phyloP scores from a whole-genome alignment of 768 basidiomycete genomes.

The Scleroderma citrinum region DNA sequence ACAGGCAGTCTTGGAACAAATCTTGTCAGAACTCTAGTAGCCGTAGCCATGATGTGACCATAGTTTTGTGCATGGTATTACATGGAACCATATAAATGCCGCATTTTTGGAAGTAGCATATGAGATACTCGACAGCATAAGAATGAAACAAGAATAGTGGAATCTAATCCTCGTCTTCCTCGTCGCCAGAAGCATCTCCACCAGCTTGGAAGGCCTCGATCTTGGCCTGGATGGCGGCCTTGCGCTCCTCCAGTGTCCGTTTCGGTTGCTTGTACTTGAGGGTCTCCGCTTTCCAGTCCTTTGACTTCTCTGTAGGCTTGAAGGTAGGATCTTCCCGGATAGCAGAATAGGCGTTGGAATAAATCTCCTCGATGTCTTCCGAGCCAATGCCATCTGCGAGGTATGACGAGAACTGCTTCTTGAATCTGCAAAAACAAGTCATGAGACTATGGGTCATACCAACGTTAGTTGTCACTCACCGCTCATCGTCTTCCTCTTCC shows the following conservation, averaged over 20 bases:
- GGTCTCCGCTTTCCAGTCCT: constrained; percentile 87
- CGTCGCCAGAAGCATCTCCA: constrained; percentile 31
- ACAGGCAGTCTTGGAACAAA: constrained; percentile 39
- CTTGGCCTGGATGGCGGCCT: constrained; percentile 75
- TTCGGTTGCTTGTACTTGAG: constrained; percentile 62
- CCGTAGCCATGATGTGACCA: constrained; percentile 3
- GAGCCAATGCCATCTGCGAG: constrained; percentile 94
- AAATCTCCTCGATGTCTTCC: constrained; percentile 96
- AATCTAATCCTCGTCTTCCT: constrained; percentile 51
- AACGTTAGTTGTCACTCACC: constrained; percentile 37
- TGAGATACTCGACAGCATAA: neutral
- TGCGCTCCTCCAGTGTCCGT: constrained; percentile 74
- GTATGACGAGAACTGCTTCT: constrained; percentile 94
- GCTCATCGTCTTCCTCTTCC: constrained; percentile 99
- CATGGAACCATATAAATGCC: constrained; percentile 15
- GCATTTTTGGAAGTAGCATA: constrained; percentile 8
- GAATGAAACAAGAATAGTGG: constrained; percentile 1
- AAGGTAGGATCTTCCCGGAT: constrained; percentile 94
- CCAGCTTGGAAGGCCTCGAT: constrained; percentile 85
- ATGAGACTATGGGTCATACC: constrained; percentile 4
- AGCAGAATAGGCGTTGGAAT: constrained; percentile 85
- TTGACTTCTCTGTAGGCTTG: constrained; percentile 82
- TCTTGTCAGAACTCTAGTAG: constrained; percentile 23
- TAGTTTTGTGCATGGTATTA: constrained; percentile 8
- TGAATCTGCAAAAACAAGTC: constrained; percentile 56